These are phyloP conservation scores for Chalciporus pseudorubinellus DNA, from an alignment of 768 basidiomycete genomes.

Conservation along the genomic window DNA sequence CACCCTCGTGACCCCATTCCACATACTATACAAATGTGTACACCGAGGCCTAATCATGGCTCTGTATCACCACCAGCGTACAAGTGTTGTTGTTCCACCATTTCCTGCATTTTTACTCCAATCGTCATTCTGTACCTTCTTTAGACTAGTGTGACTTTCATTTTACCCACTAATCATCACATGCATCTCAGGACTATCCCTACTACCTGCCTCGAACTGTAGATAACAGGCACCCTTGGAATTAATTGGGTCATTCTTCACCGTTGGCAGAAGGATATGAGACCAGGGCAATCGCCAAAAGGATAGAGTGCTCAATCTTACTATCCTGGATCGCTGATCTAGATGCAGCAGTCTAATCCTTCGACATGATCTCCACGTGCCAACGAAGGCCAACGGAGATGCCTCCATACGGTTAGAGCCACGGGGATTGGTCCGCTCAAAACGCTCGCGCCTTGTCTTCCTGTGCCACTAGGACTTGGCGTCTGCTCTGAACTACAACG, in stretches of 20 bases:
- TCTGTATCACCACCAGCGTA: constrained; percentile 11
- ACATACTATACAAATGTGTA: constrained; percentile 20
- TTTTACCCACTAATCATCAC: neutral
- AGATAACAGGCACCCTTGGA: neutral
- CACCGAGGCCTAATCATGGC: constrained; percentile 14
- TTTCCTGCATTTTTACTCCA: constrained; percentile 6
- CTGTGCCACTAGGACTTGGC: neutral
- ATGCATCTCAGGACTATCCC: neutral
- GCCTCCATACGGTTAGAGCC: neutral
- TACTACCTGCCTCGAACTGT: neutral
- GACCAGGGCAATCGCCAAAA: neutral
- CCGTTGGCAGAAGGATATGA: neutral
- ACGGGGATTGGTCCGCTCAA: neutral
- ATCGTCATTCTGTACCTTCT: neutral
- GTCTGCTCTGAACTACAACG: neutral
- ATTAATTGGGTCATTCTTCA: neutral
- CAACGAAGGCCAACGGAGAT: neutral
- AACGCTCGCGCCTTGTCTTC: too few species aligned
- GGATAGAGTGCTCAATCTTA: constrained; percentile 3
- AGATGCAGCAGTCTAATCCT: neutral
- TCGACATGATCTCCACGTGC: constrained; percentile 8
- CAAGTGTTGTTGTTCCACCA: constrained; percentile 4
- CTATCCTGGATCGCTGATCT: neutral
- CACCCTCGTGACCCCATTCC: constrained; percentile 7
- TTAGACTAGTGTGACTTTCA: neutral